Conservation (phyloP, 2,329 filamentous ascomycete genomes). For the Epicoccum nigrum region DNA sequence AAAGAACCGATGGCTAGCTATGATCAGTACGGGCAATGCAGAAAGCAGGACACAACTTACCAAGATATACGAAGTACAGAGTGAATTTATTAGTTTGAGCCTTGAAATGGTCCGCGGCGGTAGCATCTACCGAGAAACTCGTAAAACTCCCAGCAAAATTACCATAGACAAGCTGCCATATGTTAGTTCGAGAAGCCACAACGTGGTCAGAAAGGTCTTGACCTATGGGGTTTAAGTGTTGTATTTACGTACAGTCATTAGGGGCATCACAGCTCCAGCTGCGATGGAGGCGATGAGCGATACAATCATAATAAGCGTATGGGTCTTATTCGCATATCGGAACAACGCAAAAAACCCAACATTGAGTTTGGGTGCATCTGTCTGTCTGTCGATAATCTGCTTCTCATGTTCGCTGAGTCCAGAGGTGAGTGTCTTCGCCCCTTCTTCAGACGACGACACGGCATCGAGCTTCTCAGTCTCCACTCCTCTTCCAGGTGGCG, state of each 20-base stretch:
- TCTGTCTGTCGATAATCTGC: conserved; percentile 47
- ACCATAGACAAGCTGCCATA: conserved; percentile 44
- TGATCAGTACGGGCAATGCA: conserved; percentile 1
- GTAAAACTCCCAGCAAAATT: conserved; percentile 48
- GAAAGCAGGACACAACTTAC: conserved; percentile 45
- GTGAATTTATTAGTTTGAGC: conserved; percentile 40
- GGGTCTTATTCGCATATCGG: conserved; percentile 52
- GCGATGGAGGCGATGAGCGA: conserved; percentile 70
- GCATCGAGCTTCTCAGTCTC: conserved; percentile 36
- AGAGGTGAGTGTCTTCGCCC: conserved; percentile 29
- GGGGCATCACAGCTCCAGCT: conserved; percentile 74
- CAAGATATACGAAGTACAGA: conserved; percentile 50
- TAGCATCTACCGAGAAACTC: conserved; percentile 41
- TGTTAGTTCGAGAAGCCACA: neutral
- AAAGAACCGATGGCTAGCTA: conserved; percentile 38
- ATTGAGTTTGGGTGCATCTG: conserved; percentile 51
- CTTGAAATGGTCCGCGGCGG: conserved; percentile 33
- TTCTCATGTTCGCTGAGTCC: conserved; percentile 42
- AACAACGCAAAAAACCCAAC: conserved; percentile 55
- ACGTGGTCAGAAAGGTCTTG: neutral
- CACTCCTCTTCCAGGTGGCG: conserved; percentile 17
- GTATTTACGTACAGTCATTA: conserved; percentile 66
- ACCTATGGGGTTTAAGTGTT: neutral
- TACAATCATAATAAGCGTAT: conserved; percentile 54
- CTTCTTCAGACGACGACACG: conserved; percentile 20